Base-by-base conservation (phyloP, 768 basidiomycete genomes). In the Leucocoprinus sp. region DNA sequence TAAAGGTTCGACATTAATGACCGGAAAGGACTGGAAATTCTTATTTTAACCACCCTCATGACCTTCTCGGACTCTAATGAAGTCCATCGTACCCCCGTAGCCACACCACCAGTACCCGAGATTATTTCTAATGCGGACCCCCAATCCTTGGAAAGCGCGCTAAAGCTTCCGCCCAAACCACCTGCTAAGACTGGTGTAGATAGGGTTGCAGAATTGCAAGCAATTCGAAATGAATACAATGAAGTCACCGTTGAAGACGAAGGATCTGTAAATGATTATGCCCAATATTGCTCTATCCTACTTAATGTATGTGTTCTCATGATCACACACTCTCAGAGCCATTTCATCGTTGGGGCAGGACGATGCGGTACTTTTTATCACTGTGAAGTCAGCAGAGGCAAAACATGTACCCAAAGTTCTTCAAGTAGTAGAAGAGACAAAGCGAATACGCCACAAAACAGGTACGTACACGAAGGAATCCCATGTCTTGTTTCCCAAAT, bases 1-100 rank as follows among this genome's bases (percentile, higher is more conserved):
- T 31, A 5, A 43, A 89, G 86, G 31, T 92, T 92, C 54, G 89
- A 91, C 52, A 81, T 92, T 40, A 69, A 84, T 12, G 89, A 92
- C 55, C 74, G 85, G 24, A 92, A 92, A 59, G 87, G 89, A 3
- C 71, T 92, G 1, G 89, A 92, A 60, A 85, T 92, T 29, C 76
- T 85, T 41, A 75, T 91, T 28, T 65, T 92, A 38, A 82, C 80
- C 0, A 76, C 84, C 2, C 68, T 92, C 2, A 63, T 91, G 51
- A 85, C 86, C 1, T 87, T 92, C 59, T 76, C 80, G 49, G 89
- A 92, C 55, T 55, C 67, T 22, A 81, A 80, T 50, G 80, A 87
- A 41, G 57, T 59, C 12, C 70, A 76, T 47, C 75, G 79, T 26
- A 40, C 18, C 52, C 55, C 63, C 28, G 58, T 64, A 2, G 51